Percentiles rank a stretch among this genome's conserved stretches.
phyloP scores from a whole-genome alignment of 139 green algal genomes.

The Diplosphaera chodatii region DNA sequence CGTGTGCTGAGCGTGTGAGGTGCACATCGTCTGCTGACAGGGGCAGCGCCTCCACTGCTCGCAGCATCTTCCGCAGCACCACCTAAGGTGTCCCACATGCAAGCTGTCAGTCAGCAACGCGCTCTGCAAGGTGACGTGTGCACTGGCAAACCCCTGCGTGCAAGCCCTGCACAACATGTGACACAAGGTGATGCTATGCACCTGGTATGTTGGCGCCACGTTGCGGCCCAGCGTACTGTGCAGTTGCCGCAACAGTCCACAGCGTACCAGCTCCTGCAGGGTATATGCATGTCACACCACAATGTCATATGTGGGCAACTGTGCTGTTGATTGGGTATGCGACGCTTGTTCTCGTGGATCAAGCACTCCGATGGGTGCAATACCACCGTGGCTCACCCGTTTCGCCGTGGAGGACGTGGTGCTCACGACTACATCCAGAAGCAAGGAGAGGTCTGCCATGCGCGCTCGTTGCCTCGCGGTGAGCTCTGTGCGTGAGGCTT shows the following conservation, averaged over 20 bases:
- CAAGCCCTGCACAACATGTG: too few relatives aligned
- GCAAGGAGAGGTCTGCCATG: conserved; percentile 79
- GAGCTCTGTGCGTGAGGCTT: conserved; percentile 31
- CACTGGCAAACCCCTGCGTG: too few relatives aligned
- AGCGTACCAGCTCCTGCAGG: conserved; percentile 55
- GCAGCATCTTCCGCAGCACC: conserved; percentile 44
- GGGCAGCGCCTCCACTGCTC: conserved; percentile 59
- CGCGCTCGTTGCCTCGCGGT: conserved; percentile 65
- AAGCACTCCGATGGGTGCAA: too few relatives aligned
- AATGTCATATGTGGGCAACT: too few relatives aligned
- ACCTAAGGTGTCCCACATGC: neutral
- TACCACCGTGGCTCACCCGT: too few relatives aligned
- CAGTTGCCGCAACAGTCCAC: conserved; percentile 76
- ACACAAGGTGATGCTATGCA: too few relatives aligned
- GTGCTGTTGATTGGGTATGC: too few relatives aligned
- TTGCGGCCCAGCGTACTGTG: conserved; percentile 45
- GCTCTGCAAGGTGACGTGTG: too few relatives aligned
- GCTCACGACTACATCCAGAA: conserved; percentile 79
- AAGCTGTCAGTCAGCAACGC: neutral
- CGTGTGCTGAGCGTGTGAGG: conserved; percentile 54
- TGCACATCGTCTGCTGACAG: conserved; percentile 61
- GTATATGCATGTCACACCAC: too few relatives aligned
- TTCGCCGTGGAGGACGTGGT: conserved; percentile 22
- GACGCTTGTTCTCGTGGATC: too few relatives aligned
- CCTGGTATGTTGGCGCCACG: conserved; percentile 44